Evolutionary conservation across 2,329 filamentous ascomycete genomes (phyloP).

Genomic region (Fusarium oxysporum): DNA sequence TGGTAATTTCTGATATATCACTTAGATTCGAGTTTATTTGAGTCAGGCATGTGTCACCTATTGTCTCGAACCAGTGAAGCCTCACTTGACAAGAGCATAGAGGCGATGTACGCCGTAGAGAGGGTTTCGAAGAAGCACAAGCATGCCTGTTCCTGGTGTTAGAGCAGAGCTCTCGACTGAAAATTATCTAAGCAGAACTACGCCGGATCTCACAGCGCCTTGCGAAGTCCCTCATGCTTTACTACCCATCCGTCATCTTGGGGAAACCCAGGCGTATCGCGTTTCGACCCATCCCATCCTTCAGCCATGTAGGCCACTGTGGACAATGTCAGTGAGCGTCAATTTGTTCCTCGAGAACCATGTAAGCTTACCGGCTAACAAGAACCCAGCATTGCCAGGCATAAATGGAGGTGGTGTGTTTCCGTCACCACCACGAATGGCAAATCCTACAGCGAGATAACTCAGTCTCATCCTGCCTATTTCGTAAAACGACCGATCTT

Average conservation of each 20-base stretch:
- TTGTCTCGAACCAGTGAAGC: neutral
- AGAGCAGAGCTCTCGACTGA: neutral
- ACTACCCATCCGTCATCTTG: constrained; percentile 51
- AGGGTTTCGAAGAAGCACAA: neutral
- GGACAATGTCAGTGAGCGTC: accelerated
- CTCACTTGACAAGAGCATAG: neutral
- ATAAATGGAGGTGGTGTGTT: constrained; percentile 50
- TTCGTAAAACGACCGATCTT: accelerated
- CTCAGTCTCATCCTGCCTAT: no score
- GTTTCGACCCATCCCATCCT: constrained; percentile 40
- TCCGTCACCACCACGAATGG: constrained; percentile 47
- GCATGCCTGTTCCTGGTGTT: accelerated
- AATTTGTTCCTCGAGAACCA: accelerated
- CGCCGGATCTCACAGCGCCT: constrained; percentile 45
- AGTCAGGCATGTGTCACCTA: neutral
- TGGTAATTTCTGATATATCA: no score
- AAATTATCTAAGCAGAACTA: neutral
- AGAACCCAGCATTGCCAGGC: constrained; percentile 53
- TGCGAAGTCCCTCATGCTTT: constrained; percentile 50
- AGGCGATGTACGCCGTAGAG: neutral
- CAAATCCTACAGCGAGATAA: constrained; percentile 35
- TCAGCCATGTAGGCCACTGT: constrained; percentile 53
- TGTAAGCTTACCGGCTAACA: constrained; percentile 44
- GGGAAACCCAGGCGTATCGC: constrained; percentile 52
- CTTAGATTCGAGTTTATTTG: no score